Base-by-base conservation (phyloP, 805 yeast genomes). In the Candida pini region DNA sequence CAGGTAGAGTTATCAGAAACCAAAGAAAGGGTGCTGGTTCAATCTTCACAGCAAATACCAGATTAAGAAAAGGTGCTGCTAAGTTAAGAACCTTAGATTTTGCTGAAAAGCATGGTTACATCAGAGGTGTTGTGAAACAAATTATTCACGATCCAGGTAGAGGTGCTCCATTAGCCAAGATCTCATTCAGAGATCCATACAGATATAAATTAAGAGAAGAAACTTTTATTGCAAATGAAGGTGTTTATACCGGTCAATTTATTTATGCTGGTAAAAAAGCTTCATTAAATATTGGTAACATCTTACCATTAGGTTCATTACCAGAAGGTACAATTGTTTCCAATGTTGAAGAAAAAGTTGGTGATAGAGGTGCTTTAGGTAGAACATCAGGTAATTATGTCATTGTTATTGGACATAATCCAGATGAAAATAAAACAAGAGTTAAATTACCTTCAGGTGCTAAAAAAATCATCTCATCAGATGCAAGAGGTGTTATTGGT, bases 11-110 rank as follows among this genome's bases (percentile, higher is more conserved):
- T 76, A 92, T 92, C 80, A 95, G 98, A 79, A 92, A 92, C 84
- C 99, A 92, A 82, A 89, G 99, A 88, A 92, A 92, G 79, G 97
- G 97, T 84, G 96, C 96, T 73, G 97, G 98, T 69, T 90, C 97
- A 65, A 88, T 92, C 81, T 92, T 92, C 87, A 83, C 95, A 70
- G 81, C 98, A 65, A 95, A 90, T 92, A 90, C 97, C 81, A 90
- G 97, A 77, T 87, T 92, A 73, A 88, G 98, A 85, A 86, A 92
- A 78, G 98, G 98, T 72, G 97, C 98, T 69, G 98, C 98, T 69
- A 90, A 90, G 86, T 82, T 90, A 71, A 87, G 98, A 83, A 84
- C 96, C 68, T 83, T 90, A 71, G 97, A 92, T 75, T 90, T 79
- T 64, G 95, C 97, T 71, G 98, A 92, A 79, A 90, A 96, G 71